Percentiles rank a stretch among this genome's conserved stretches.
phyloP scores from a whole-genome alignment of 805 yeast genomes.

The Metschnikowia hibisci region DNA sequence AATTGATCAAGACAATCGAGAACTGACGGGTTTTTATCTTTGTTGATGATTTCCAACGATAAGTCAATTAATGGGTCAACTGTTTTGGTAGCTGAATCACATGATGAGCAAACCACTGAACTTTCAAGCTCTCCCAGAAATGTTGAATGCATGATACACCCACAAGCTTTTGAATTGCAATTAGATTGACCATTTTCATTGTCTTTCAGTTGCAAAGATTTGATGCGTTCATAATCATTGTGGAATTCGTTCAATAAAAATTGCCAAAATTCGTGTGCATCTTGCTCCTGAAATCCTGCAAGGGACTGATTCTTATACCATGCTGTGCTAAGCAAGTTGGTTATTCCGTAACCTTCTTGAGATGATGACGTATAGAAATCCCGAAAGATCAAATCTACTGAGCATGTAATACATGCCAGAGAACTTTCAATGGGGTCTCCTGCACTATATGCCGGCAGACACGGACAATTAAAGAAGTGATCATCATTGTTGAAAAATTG shows the following conservation, averaged over 20 bases:
- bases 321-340: constrained; percentile 74
- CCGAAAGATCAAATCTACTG: constrained; percentile 72
- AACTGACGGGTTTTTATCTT: constrained; percentile 32
- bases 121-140: constrained; percentile 84
- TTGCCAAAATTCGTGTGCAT: constrained; percentile 98
- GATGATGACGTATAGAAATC: constrained; percentile 65
- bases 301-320: constrained; percentile 81
- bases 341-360: constrained; percentile 73
- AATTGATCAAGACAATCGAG: constrained; percentile 70
- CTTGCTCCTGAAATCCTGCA: constrained; percentile 97
- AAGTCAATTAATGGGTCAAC: constrained; percentile 88
- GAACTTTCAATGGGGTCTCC: constrained; percentile 25
- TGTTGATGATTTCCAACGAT: constrained; percentile 62
- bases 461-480: constrained; percentile 55
- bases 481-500: constrained; percentile 68
- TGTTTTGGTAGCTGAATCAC: constrained; percentile 62
- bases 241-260: constrained; percentile 85
- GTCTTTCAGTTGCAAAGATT: background rate
- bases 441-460: constrained; percentile 21
- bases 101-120: constrained; percentile 68
- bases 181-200: background rate
- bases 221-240: constrained; percentile 31
- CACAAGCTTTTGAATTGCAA: constrained; percentile 39
- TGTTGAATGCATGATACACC: constrained; percentile 76
- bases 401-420: constrained; percentile 73